Conservation (phyloP, 768 basidiomycete species). For the Cystobasidium tubakii region DNA sequence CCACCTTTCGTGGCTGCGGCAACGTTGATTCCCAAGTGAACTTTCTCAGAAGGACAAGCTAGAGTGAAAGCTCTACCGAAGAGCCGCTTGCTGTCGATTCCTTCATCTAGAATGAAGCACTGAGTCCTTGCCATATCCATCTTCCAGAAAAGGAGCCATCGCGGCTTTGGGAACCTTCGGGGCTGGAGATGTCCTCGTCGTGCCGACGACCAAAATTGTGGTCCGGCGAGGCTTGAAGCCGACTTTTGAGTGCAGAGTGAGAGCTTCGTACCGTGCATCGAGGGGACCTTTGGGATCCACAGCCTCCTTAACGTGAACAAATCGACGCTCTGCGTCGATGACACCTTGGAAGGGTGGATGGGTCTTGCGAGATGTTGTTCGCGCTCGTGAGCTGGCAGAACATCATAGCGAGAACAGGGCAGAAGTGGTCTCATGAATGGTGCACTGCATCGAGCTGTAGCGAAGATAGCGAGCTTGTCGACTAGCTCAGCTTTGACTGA, state of each 20-base stretch:
- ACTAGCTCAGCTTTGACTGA: conserved; percentile 1
- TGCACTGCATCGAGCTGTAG: not conserved
- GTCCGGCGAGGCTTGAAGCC: conserved; percentile 18
- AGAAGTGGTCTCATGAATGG: conserved; percentile 26
- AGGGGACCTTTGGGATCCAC: conserved; percentile 22
- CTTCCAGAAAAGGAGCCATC: conserved; percentile 11
- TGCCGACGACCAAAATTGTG: conserved; percentile 25
- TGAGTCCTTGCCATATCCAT: conserved; percentile 27
- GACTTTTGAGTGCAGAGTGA: not conserved
- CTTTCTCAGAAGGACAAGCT: conserved; percentile 28
- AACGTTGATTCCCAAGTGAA: conserved; percentile 17
- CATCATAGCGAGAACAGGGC: conserved; percentile 11
- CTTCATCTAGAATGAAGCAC: conserved; percentile 36
- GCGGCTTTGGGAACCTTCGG: no score
- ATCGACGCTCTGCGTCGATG: conserved; percentile 20
- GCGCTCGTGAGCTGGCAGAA: conserved; percentile 17
- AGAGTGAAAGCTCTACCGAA: conserved; percentile 23
- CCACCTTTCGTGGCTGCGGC: conserved; percentile 14
- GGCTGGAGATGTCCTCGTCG: not conserved
- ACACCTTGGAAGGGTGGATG: conserved; percentile 29
- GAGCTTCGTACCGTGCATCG: conserved; percentile 30
- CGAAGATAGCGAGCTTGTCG: conserved; percentile 25
- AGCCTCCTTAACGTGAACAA: conserved; percentile 20
- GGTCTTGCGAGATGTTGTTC: conserved; percentile 16
- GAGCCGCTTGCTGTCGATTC: not conserved